Evolutionary conservation across 108 stramenopile genomes (phyloP).

Genomic region (Cyclotella choctawhatcheeana): DNA sequence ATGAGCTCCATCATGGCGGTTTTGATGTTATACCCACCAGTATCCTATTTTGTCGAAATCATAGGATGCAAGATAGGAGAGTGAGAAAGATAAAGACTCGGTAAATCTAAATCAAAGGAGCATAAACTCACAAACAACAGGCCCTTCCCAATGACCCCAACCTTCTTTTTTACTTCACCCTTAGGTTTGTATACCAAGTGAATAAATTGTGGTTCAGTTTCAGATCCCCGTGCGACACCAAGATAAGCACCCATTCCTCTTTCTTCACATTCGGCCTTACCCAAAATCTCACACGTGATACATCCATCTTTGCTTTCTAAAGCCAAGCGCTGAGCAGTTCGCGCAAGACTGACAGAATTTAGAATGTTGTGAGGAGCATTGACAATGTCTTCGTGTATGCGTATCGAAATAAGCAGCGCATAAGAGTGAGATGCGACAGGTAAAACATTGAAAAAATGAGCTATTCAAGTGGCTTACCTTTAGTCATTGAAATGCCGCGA

Average conservation of each 20-base stretch:
- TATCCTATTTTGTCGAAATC: too few species aligned
- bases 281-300: conserved; percentile 81
- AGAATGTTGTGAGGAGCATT: conserved; percentile 97
- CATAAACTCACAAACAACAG: too few species aligned
- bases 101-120: too few species aligned
- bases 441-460: too few species aligned
- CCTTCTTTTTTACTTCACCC: conserved; percentile 69
- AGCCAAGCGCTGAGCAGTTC: conserved; percentile 85
- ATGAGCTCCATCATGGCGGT: conserved; percentile 98
- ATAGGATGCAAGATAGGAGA: too few species aligned
- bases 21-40: conserved; percentile 99
- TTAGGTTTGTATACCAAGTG: conserved; percentile 91
- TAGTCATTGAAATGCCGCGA: conserved; percentile 67
- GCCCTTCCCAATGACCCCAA: conserved; percentile 95
- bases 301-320: conserved; percentile 65
- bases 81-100: too few species aligned
- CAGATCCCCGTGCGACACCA: conserved; percentile 93
- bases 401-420: too few species aligned
- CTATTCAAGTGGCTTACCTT: too few species aligned
- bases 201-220: conserved; percentile 95
- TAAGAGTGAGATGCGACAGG: too few species aligned
- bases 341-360: conserved; percentile 85
- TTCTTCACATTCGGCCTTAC: conserved; percentile 85
- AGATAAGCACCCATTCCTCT: conserved; percentile 92
- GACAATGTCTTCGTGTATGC: too few species aligned